A percentile compares a stretch with the other conserved stretches of the same genome.
Conservation (phyloP, 1,284 basidiomycete genomes). For the Anthracocystis panici-leucophaei region DNA sequence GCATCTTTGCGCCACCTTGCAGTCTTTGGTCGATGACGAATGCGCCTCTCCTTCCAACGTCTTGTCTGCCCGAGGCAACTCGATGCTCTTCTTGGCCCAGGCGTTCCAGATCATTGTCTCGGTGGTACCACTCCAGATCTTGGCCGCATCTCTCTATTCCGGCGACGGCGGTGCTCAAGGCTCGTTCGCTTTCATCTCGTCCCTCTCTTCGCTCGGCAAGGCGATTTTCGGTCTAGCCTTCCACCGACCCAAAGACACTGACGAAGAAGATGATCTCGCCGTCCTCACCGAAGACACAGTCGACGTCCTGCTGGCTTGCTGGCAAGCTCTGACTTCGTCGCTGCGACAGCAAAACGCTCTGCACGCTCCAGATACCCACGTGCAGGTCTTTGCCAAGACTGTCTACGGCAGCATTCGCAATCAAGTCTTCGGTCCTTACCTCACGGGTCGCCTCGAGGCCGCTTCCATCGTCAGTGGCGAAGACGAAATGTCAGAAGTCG, state of each 20-base stretch:
- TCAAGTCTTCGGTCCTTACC: conserved; percentile 58
- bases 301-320: conserved; percentile 46
- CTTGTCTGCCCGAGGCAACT: conserved; percentile 42
- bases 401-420: conserved; percentile 52
- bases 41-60: conserved; percentile 17
- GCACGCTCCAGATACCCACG: conserved; percentile 24
- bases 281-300: conserved; percentile 52
- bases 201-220: conserved; percentile 39
- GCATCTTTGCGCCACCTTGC: conserved; percentile 40
- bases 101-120: conserved; percentile 42
- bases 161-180: conserved; percentile 21
- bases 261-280: conserved; percentile 56
- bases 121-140: conserved; percentile 36
- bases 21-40: conserved; percentile 45
- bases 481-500: conserved; percentile 52
- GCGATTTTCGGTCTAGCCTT: conserved; percentile 52
- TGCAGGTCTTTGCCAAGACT: conserved; percentile 33
- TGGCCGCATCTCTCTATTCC: conserved; percentile 28
- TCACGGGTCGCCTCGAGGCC: conserved; percentile 53
- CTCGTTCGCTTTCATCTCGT: conserved; percentile 36
- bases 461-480: conserved; percentile 29
- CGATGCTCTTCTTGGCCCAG: conserved; percentile 51
- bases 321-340: conserved; percentile 38
- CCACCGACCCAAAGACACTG: conserved; percentile 34
- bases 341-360: conserved; percentile 29